phyloP scores from a whole-genome alignment of 2,329 filamentous ascomycete genomes.

The Pestalotiopsis sp. region DNA sequence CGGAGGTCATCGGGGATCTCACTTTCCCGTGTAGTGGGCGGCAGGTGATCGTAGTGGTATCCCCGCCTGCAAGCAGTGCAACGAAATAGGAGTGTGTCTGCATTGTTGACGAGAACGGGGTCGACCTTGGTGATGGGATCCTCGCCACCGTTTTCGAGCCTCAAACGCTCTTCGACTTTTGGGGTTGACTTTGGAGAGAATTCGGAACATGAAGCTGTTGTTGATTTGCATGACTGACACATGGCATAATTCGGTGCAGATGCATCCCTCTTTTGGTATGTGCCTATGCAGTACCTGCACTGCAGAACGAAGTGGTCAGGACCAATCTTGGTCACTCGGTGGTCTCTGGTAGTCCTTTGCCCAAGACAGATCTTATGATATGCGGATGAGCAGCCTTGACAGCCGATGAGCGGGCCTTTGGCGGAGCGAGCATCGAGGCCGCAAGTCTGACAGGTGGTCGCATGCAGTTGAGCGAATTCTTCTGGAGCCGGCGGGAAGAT shows the following conservation, averaged over 20 bases:
- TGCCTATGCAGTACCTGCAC: slow-evolving; percentile 81
- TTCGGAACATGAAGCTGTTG: slow-evolving; percentile 71
- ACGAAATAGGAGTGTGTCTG: slow-evolving; percentile 78
- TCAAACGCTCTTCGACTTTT: slow-evolving; percentile 81
- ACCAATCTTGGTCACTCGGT: slow-evolving; percentile 84
- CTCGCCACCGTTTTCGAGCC: slow-evolving; percentile 75
- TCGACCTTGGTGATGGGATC: slow-evolving; percentile 75
- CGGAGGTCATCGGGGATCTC: slow-evolving; percentile 52
- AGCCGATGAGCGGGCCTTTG: slow-evolving; percentile 77
- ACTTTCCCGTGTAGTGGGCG: slow-evolving; percentile 43
- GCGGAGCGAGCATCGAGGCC: slow-evolving; percentile 51
- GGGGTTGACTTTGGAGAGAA: slow-evolving; percentile 75
- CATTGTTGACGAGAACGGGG: slow-evolving; percentile 71
- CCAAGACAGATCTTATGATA: slow-evolving; percentile 88
- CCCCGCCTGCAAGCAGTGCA: slow-evolving; percentile 76
- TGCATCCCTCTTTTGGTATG: slow-evolving; percentile 68
- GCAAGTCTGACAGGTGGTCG: slow-evolving; percentile 74
- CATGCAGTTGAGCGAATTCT: slow-evolving; percentile 72
- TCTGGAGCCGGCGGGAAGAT: slow-evolving; percentile 66
- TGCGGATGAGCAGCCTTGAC: slow-evolving; percentile 84
- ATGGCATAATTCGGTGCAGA: slow-evolving; percentile 70
- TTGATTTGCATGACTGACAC: slow-evolving; percentile 71
- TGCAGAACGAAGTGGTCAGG: slow-evolving; percentile 83
- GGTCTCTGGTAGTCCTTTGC: slow-evolving; percentile 73
- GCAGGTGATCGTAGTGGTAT: slow-evolving; percentile 85